A percentile compares a stretch with the other conserved stretches of the same genome.
Evolutionary conservation across 2,329 filamentous ascomycete genomes (phyloP).

Genomic region (Pseudogymnoascus sp.): DNA sequence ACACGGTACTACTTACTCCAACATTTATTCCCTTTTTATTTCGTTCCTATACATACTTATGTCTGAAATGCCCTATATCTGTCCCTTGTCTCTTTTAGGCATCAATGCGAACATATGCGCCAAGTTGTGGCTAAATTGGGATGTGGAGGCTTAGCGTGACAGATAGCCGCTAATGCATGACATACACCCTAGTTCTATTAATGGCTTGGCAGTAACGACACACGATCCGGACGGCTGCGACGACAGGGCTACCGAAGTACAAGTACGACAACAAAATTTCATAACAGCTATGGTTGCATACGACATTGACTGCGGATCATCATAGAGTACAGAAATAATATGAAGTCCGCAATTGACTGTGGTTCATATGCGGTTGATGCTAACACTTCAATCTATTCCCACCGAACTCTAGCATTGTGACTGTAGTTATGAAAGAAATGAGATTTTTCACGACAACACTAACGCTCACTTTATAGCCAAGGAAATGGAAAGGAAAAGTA

Average conservation of each 20-base stretch:
- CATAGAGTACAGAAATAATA: neutral
- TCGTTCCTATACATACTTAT: too few species aligned
- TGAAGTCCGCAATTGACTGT: neutral
- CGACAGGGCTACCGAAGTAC: neutral
- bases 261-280: neutral
- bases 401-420: neutral
- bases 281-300: neutral
- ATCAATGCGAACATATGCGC: neutral
- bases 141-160: neutral
- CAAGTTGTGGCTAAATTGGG: neutral
- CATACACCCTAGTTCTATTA: neutral
- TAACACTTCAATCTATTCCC: neutral
- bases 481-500: neutral
- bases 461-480: neutral
- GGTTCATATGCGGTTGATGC: too few species aligned
- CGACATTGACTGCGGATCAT: neutral
- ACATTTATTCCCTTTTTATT: neutral
- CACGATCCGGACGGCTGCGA: neutral
- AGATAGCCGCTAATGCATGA: neutral
- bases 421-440: neutral
- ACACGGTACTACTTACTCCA: neutral
- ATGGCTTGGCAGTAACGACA: neutral
- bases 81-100: neutral
- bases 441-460: neutral
- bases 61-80: neutral